Conservation (phyloP, 305 asterid species). For the Fraxinus albicans region DNA sequence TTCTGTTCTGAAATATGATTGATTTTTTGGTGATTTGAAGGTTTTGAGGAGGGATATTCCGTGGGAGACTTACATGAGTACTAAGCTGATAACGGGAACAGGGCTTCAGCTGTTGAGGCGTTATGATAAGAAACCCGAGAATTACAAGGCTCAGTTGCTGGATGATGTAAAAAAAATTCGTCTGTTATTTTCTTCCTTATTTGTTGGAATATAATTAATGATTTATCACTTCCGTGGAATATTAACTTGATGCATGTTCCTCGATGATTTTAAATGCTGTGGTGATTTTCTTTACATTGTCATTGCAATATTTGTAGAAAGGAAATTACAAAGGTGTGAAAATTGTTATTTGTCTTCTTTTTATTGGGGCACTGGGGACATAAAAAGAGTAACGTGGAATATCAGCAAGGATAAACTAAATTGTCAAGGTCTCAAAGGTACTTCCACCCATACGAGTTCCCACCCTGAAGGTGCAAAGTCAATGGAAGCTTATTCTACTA, state of each 20-base stretch:
- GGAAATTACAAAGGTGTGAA: background rate
- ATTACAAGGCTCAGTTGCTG: slow-evolving; percentile 74
- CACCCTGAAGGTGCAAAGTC: background rate
- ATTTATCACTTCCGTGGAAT: background rate
- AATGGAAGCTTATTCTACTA: background rate
- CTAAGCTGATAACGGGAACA: slow-evolving; percentile 83
- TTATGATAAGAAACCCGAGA: slow-evolving; percentile 81
- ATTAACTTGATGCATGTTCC: background rate
- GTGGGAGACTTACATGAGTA: slow-evolving; percentile 90
- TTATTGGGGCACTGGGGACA: background rate
- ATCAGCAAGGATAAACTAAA: background rate
- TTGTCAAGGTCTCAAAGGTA: background rate
- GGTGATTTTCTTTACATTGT: background rate
- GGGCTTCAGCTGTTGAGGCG: slow-evolving; percentile 88
- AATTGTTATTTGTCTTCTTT: background rate
- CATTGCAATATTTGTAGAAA: background rate
- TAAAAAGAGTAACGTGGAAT: background rate
- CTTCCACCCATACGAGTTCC: background rate
- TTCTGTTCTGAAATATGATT: slow-evolving; percentile 14
- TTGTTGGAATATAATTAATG: background rate
- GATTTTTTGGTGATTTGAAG: slow-evolving; percentile 37
- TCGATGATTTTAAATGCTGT: background rate
- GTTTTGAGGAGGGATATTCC: slow-evolving; percentile 90
- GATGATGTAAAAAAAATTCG: slow-evolving; percentile 56
- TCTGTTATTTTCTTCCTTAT: slow-evolving; percentile 12